Percentiles rank a stretch among this genome's conserved stretches.
Evolutionary conservation across 768 basidiomycete genomes (phyloP).

Genomic region (Xanthoconium stramineum): DNA sequence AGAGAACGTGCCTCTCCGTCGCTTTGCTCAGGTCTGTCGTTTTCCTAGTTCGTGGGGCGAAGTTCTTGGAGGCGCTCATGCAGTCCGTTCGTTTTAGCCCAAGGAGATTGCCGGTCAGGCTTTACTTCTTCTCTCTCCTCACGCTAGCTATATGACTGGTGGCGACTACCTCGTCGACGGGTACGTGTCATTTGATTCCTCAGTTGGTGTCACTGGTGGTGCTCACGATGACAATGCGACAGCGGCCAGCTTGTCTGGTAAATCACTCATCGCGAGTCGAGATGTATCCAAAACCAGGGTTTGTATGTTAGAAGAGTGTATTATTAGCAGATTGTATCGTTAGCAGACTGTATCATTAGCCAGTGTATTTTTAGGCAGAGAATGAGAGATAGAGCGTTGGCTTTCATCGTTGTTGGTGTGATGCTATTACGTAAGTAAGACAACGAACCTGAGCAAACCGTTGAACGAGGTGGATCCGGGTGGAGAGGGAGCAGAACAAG

Average conservation of each 20-base stretch:
- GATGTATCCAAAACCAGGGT: no score
- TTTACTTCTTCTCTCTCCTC: constrained; percentile 49
- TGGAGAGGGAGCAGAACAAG: no score
- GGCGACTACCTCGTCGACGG: constrained; percentile 56
- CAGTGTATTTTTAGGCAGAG: background rate
- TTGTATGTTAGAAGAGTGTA: background rate
- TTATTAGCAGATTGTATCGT: background rate
- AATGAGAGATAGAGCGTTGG: background rate
- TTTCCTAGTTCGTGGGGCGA: no score
- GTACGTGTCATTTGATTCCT: constrained; percentile 29
- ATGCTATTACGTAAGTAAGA: no score
- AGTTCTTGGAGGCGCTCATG: background rate
- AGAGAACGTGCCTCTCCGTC: constrained; percentile 46
- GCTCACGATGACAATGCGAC: background rate
- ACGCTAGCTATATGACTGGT: constrained; percentile 57
- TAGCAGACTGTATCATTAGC: background rate
- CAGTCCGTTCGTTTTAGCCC: constrained; percentile 33
- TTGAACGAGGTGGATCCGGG: no score
- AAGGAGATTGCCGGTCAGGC: constrained; percentile 56
- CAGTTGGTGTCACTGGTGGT: fast-evolving
- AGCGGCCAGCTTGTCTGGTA: constrained; percentile 32
- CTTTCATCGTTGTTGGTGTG: no score
- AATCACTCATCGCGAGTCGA: constrained; percentile 1
- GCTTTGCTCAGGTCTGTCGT: constrained; percentile 50
- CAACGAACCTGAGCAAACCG: no score